Conservation (phyloP, 1,284 basidiomycete species). For the Veloporphyrellus conicus region DNA sequence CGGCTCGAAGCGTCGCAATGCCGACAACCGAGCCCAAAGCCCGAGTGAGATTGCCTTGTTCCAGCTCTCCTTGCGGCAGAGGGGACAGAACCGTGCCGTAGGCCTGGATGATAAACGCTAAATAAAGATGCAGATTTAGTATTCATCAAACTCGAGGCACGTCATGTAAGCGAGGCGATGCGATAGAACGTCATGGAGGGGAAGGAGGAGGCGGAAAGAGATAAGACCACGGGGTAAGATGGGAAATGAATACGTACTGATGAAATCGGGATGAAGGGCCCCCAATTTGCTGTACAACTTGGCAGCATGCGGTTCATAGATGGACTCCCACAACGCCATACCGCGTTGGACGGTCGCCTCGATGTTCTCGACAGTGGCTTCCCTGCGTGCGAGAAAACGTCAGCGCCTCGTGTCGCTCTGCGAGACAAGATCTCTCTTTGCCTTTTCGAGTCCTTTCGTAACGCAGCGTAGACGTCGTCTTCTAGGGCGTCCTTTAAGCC, state of each 20-base stretch:
- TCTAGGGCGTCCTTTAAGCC: conserved; percentile 72
- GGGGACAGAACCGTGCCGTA: conserved; percentile 88
- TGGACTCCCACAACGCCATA: conserved; percentile 77
- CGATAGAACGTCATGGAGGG: conserved; percentile 28
- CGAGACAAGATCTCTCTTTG: conserved; percentile 36
- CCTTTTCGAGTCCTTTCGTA: conserved; percentile 68
- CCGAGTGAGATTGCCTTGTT: conserved; percentile 82
- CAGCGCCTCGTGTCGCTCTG: conserved; percentile 24
- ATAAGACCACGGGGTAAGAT: conserved; percentile 36
- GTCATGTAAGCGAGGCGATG: conserved; percentile 32
- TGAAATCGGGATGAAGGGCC: conserved; percentile 82
- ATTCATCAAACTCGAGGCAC: conserved; percentile 35
- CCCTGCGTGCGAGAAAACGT: conserved; percentile 41
- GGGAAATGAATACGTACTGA: conserved; percentile 55
- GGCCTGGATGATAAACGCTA: conserved; percentile 89
- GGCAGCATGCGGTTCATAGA: conserved; percentile 85
- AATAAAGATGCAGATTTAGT: conserved; percentile 27
- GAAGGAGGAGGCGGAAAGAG: conserved; percentile 12
- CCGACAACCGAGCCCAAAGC: conserved; percentile 86
- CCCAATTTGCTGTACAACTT: conserved; percentile 89
- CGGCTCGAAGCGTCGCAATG: conserved; percentile 86
- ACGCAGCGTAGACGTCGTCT: conserved; percentile 67
- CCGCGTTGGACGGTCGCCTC: conserved; percentile 65
- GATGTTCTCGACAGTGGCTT: conserved; percentile 60
- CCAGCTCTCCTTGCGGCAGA: conserved; percentile 55